A percentile compares a stretch with the other conserved stretches of the same genome.
phyloP scores from a whole-genome alignment of 116 monocot species.

The Cymodocea nodosa region DNA sequence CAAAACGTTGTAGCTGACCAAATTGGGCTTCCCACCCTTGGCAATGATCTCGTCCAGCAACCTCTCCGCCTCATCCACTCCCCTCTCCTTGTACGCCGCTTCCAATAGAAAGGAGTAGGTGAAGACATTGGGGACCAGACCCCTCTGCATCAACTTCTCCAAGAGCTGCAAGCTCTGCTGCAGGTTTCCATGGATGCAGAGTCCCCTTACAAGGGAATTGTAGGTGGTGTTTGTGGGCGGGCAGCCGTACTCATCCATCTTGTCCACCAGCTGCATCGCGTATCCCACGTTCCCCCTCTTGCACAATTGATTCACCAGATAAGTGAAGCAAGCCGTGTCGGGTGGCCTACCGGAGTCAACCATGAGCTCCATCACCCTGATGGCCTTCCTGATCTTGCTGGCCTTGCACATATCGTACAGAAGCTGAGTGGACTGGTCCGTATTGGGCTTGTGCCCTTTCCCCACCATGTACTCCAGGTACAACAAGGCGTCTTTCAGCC shows the following conservation, averaged over 20 bases:
- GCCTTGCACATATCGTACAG: conserved; percentile 50
- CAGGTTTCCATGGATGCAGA: conserved; percentile 62
- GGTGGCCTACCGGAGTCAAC: conserved; percentile 28
- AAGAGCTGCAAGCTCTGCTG: conserved; percentile 59
- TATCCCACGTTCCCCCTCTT: conserved; percentile 72
- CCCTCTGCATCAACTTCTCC: conserved; percentile 50
- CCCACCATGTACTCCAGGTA: conserved; percentile 57
- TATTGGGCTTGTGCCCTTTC: conserved; percentile 46
- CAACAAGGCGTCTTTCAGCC: conserved; percentile 60
- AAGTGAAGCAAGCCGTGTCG: conserved; percentile 30
- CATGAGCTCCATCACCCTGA: conserved; percentile 62
- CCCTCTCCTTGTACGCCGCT: conserved; percentile 65
- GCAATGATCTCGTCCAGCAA: conserved; percentile 62
- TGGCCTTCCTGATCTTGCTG: conserved; percentile 66
- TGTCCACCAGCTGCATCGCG: conserved; percentile 76
- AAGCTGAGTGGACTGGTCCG: conserved; percentile 38
- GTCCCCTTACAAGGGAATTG: conserved; percentile 57
- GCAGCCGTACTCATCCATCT: conserved; percentile 55
- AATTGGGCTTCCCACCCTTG: conserved; percentile 64
- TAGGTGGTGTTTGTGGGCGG: conserved; percentile 44
- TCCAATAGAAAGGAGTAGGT: conserved; percentile 63
- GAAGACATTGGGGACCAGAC: conserved; percentile 62
- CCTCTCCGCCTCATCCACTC: conserved; percentile 51
- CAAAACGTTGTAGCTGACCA: conserved; percentile 69
- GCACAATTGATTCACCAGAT: conserved; percentile 60